Base-by-base conservation (phyloP, 345 rosid genomes). In the Pugionium dolabratum region DNA sequence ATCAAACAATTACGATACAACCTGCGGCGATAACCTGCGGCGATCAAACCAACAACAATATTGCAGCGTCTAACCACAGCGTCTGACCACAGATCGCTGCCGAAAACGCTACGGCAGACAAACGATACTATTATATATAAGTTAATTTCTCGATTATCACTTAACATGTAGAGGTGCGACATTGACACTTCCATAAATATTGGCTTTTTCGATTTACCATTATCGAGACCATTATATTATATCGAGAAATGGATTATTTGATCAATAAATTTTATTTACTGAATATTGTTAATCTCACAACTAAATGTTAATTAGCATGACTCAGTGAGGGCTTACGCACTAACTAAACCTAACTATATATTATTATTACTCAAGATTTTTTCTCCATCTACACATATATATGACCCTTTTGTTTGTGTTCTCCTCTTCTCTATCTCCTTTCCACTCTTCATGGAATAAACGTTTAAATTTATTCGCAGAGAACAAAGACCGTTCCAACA, bases 121-220 rank as follows among this genome's bases (percentile, higher is more conserved):
- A 18, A 18, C 18, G 18, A 18, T 18, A 18, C 18, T 18, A 18
- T 18, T 18, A 18, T 18, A 18, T 18, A 18, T 18, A 18, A 18
- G 18, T 18, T 18, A 18, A 18, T 18, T 18, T 18, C 18, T 18
- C 18, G 18, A 18, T 18, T 18, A 18, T 18, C 18, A 18, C 18
- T 18, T 18, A 18, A 18, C 51, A 52, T 32, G 43, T 41, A 9
- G 69, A 41, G 56, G 34, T 54, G 62, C 18, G 18, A 44, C 46
- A 55, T 4, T 66, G 70, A 54, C 70, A 66, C 45, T 66, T 44
- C 71, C 71, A 54, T 46, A 44, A 11, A 55, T 67, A 10, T 67
- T 8, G 71, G 63, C 63, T 67, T 54, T 62, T 18, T 18, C 18
- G 18, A 18, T 18, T 18, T 18, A 18, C 18, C 18, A 18, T 18